Conservation (phyloP, 192 early-diverging fungal genomes). For the Allomyces macrogynus region DNA sequence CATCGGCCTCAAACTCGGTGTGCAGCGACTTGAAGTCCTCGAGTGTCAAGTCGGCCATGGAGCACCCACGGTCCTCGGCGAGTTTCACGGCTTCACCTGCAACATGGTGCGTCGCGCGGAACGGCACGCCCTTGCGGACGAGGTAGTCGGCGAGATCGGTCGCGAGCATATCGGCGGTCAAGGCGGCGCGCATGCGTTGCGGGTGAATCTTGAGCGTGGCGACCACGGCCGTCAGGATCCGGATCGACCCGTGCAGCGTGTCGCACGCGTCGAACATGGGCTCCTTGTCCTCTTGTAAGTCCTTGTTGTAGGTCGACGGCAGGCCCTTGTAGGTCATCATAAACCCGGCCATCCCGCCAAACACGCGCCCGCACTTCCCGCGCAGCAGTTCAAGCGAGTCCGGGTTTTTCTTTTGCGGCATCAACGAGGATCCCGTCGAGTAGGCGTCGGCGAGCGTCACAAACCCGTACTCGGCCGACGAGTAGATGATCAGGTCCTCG, state of each 20-base stretch:
- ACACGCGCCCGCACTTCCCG: constrained; percentile 89
- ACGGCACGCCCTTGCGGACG: constrained; percentile 92
- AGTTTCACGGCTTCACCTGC: constrained; percentile 82
- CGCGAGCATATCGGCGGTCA: constrained; percentile 88
- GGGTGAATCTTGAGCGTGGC: constrained; percentile 79
- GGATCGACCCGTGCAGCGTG: constrained; percentile 69
- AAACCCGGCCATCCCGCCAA: constrained; percentile 86
- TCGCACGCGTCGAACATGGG: constrained; percentile 91
- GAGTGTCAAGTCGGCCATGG: constrained; percentile 52
- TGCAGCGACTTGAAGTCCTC: constrained; percentile 73
- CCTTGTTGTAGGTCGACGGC: constrained; percentile 97
- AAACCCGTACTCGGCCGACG: constrained; percentile 81
- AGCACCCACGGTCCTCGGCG: constrained; percentile 65
- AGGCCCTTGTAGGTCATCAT: constrained; percentile 97
- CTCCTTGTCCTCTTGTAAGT: constrained; percentile 98
- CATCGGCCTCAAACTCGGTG: constrained; percentile 62
- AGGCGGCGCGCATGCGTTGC: constrained; percentile 56
- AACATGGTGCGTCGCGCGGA: constrained; percentile 97
- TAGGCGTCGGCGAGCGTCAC: constrained; percentile 90
- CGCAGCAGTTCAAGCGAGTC: constrained; percentile 87
- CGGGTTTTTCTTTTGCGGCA: constrained; percentile 99
- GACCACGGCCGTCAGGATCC: constrained; percentile 79
- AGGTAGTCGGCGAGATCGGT: constrained; percentile 97
- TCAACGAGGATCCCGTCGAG: constrained; percentile 85
- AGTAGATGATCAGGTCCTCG: constrained; percentile 94